phyloP scores from a whole-genome alignment of 148 eudicot genomes.

The Pharnaceum exiguum region DNA sequence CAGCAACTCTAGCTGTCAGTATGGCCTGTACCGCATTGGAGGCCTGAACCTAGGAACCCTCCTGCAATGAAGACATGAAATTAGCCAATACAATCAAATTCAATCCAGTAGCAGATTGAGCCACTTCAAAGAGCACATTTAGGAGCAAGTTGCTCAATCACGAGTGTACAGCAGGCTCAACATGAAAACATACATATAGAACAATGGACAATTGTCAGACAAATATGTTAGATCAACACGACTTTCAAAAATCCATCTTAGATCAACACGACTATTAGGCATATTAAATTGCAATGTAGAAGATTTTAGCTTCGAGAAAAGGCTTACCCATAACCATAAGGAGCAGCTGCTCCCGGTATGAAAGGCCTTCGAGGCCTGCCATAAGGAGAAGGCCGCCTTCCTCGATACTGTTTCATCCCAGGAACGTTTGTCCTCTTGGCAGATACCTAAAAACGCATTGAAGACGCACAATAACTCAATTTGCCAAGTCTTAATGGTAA shows the following conservation, averaged over 20 bases:
- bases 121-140: too few species aligned
- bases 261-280: background rate
- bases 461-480: background rate
- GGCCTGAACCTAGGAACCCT: constrained; percentile 25
- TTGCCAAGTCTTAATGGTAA: background rate
- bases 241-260: too few species aligned
- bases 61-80: constrained; percentile 4
- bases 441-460: constrained; percentile 41
- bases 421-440: constrained; percentile 76
- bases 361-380: constrained; percentile 61
- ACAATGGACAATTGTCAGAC: too few species aligned
- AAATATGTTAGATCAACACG: too few species aligned
- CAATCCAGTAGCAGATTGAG: background rate
- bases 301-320: background rate
- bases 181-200: too few species aligned
- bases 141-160: too few species aligned
- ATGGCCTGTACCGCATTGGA: constrained; percentile 37
- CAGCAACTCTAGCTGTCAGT: constrained; percentile 4
- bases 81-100: background rate
- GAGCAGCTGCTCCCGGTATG: constrained; percentile 53
- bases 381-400: constrained; percentile 55
- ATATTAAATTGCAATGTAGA: too few species aligned
- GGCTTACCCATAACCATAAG: constrained; percentile 79
- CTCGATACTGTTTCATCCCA: constrained; percentile 67
- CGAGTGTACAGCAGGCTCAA: too few species aligned